Percentiles rank a stretch among this genome's conserved stretches.
phyloP scores from a whole-genome alignment of 2,329 filamentous ascomycete species.

The Alternaria ethzedia region DNA sequence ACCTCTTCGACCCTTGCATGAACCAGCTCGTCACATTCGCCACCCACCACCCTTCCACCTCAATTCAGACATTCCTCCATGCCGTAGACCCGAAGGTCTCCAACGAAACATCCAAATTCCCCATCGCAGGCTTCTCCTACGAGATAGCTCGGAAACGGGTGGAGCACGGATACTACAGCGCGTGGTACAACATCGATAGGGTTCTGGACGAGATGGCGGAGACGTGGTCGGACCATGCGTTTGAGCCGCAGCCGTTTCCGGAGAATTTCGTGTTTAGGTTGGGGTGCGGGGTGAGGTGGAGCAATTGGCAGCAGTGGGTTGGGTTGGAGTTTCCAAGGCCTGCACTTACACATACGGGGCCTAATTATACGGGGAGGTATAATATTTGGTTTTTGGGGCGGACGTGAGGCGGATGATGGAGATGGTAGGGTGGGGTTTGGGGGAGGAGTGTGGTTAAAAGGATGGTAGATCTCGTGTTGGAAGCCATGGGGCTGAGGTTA shows the following conservation, averaged over 20 bases:
- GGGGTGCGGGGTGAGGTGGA: not conserved
- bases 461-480: not conserved
- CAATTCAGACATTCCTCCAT: not conserved
- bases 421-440: not conserved
- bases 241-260: not conserved
- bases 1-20: not conserved
- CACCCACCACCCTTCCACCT: not conserved
- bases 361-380: not conserved
- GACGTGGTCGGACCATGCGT: not conserved
- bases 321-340: not conserved
- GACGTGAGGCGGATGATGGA: not conserved
- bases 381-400: not conserved
- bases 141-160: not conserved
- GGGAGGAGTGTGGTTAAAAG: accelerated
- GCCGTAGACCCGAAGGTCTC: not conserved
- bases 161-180: not conserved
- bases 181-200: not conserved
- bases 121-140: not conserved
- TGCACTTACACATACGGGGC: not conserved
- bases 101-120: not conserved
- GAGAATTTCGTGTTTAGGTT: not conserved
- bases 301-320: not conserved
- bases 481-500: not conserved
- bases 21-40: not conserved
- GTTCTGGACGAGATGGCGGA: not conserved